Evolutionary conservation across 352 stramenopile genomes (phyloP).

Genomic region (Globisporangium spinosum): DNA sequence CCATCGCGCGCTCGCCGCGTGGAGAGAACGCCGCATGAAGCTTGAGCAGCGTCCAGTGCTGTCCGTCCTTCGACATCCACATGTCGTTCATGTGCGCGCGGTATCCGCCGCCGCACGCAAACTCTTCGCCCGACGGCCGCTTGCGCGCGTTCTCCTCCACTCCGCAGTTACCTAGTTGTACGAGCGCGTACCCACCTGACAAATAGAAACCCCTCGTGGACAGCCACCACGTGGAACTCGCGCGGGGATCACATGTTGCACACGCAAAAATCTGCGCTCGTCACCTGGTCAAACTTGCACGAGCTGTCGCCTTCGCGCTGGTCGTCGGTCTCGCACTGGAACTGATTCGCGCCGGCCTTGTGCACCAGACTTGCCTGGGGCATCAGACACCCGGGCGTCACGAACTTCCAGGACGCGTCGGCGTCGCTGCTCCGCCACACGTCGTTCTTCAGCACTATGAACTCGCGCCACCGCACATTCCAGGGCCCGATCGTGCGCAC

Average conservation of each 20-base stretch:
- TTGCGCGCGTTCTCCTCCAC: slow-evolving; percentile 53
- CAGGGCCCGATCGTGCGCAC: slow-evolving; percentile 25
- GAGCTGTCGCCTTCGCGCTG: slow-evolving; percentile 62
- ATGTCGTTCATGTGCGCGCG: slow-evolving; percentile 69
- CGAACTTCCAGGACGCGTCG: slow-evolving; percentile 66
- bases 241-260: slow-evolving; percentile 80
- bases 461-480: slow-evolving; percentile 59
- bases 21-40: slow-evolving; percentile 38
- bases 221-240: slow-evolving; percentile 58
- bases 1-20: slow-evolving; percentile 69
- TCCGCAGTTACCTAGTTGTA: slow-evolving; percentile 65
- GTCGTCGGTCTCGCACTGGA: slow-evolving; percentile 63
- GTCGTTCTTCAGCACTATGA: slow-evolving; percentile 72
- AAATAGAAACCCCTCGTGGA: slow-evolving; percentile 49
- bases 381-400: slow-evolving; percentile 58
- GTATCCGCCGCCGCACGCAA: slow-evolving; percentile 59
- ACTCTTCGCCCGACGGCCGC: slow-evolving; percentile 51
- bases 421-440: slow-evolving; percentile 73
- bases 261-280: slow-evolving; percentile 46
- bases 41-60: slow-evolving; percentile 49
- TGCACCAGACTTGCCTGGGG: slow-evolving; percentile 49
- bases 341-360: slow-evolving; percentile 36
- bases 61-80: slow-evolving; percentile 60
- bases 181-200: slow-evolving; percentile 55
- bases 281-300: slow-evolving; percentile 44